Evolutionary conservation across 2,329 filamentous ascomycete genomes (phyloP), one percentile per base, ranked within the genome.

Genomic region (Nigrospora oryzae): DNA sequence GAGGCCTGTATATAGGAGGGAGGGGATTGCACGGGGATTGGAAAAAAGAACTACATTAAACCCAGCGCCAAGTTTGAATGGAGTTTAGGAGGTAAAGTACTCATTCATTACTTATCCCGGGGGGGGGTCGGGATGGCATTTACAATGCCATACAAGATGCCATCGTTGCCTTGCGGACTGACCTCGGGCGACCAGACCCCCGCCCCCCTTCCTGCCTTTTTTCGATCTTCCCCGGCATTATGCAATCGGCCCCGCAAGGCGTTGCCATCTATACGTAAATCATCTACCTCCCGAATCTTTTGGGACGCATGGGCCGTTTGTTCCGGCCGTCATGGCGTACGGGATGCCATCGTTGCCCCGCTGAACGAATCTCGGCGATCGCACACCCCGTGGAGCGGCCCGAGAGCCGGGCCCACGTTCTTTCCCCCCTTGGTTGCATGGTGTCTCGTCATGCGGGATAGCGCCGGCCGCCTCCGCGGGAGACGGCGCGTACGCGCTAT

Each of bases 321-420:
- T 36, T 28, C 14, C 19, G 8, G 15, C 35, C 23, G 23, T 11
- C 15, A n/a, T 15, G 33, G 31, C 47, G 51, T 55, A 52, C 54
- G 54, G 51, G 55, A 58, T 57, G 54, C 55, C 54, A 56, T 57
- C 54, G 53, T 55, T 56, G 47, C 53, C 53, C 51, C 51, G 54
- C 49, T 49, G 50, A 50, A 49, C 46, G 48, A 49, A 42, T 45
- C 47, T 35, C 39, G 32, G 36, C 40, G 50, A 44, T 46, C 47
- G 51, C 33, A 54, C 48, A 51, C 53, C 52, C 34, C 34, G 15
- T 36, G 34, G 23, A 28, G 23, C 23, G 23, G 23, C 23, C 23
- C 23, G 23, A n/a, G 34, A 36, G 15, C 15, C 13, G 34, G 15
- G 11, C 5, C 34, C 34, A 14, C 15, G 34, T 36, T 28, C 47